These are phyloP conservation scores for Leucogyrophana mollusca DNA, from an alignment of 768 basidiomycete species.

Conservation along the genomic window DNA sequence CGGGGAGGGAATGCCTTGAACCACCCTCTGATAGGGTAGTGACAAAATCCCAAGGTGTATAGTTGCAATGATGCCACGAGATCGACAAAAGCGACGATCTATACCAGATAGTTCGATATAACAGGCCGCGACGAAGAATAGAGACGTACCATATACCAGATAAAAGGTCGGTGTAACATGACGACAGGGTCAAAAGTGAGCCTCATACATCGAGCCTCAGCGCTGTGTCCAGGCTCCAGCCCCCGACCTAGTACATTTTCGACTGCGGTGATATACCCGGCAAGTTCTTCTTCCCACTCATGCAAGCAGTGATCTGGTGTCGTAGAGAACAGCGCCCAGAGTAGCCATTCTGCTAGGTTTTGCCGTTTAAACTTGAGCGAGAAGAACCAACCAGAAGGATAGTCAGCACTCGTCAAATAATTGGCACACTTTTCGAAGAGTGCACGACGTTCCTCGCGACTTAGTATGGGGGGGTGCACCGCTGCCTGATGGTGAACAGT, in stretches of 20 bases:
- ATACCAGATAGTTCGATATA: not conserved
- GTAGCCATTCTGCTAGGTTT: conserved; percentile 60
- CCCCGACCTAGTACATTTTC: conserved; percentile 40
- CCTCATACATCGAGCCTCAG: conserved; percentile 43
- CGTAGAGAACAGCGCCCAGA: conserved; percentile 60
- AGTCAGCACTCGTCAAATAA: conserved; percentile 17
- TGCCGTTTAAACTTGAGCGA: conserved; percentile 37
- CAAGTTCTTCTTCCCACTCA: conserved; percentile 52
- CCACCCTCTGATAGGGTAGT: conserved; percentile 40
- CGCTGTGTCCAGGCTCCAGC: conserved; percentile 40
- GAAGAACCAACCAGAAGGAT: conserved; percentile 56
- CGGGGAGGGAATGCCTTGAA: conserved; percentile 54
- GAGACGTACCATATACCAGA: conserved; percentile 59
- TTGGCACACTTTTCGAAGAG: conserved; percentile 50
- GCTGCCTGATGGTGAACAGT: conserved; percentile 26
- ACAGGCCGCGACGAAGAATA: not conserved
- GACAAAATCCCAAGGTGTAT: conserved; percentile 47
- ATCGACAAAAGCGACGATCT: conserved; percentile 59
- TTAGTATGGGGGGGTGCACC: conserved; percentile 34
- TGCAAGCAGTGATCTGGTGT: conserved; percentile 26
- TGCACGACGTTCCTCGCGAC: conserved; percentile 40
- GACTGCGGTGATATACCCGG: conserved; percentile 41
- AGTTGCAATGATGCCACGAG: conserved; percentile 39
- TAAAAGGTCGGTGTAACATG: conserved; percentile 54
- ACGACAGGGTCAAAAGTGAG: conserved; percentile 57